A percentile compares a stretch with the other conserved stretches of the same genome.
phyloP scores from a whole-genome alignment of 2,329 filamentous ascomycete species.

The Lasiodiplodia citricola region DNA sequence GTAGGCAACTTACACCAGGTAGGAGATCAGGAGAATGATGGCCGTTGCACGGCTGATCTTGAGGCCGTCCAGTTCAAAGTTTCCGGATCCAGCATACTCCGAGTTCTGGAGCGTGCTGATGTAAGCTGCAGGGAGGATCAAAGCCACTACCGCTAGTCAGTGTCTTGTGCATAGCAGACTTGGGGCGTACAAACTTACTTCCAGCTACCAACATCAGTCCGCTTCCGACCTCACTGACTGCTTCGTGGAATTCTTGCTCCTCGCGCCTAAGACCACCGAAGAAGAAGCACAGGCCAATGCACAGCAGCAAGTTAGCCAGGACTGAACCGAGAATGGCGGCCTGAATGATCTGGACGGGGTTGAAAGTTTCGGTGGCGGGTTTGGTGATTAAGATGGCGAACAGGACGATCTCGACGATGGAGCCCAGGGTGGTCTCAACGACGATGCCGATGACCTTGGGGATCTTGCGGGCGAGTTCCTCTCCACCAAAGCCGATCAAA shows the following conservation, averaged over 20 bases:
- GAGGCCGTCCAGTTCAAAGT: constrained; percentile 55
- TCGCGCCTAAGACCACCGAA: constrained; percentile 72
- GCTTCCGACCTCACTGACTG: constrained; percentile 78
- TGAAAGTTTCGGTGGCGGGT: constrained; percentile 39
- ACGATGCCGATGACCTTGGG: constrained; percentile 73
- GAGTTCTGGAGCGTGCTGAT: constrained; percentile 50
- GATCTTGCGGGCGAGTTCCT: constrained; percentile 74
- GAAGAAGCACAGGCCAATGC: constrained; percentile 80
- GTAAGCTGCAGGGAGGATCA: constrained; percentile 59
- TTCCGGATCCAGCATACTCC: constrained; percentile 28
- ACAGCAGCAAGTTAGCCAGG: constrained; percentile 79
- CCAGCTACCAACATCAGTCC: constrained; percentile 79
- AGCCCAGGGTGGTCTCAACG: constrained; percentile 66
- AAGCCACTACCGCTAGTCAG: constrained; percentile 46
- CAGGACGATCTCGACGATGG: constrained; percentile 79
- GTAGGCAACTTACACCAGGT: constrained; percentile 44
- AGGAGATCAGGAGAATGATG: constrained; percentile 72
- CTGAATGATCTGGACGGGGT: constrained; percentile 70
- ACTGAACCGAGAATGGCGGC: constrained; percentile 85
- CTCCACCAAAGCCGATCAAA: constrained; percentile 74
- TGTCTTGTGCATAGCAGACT: neutral
- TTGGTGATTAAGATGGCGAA: constrained; percentile 74
- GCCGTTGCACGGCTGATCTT: constrained; percentile 74
- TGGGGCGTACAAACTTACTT: constrained; percentile 46
- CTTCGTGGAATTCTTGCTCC: constrained; percentile 73